Conservation (phyloP, 371 early-diverging fungal genomes). For the Mortierella sp. region DNA sequence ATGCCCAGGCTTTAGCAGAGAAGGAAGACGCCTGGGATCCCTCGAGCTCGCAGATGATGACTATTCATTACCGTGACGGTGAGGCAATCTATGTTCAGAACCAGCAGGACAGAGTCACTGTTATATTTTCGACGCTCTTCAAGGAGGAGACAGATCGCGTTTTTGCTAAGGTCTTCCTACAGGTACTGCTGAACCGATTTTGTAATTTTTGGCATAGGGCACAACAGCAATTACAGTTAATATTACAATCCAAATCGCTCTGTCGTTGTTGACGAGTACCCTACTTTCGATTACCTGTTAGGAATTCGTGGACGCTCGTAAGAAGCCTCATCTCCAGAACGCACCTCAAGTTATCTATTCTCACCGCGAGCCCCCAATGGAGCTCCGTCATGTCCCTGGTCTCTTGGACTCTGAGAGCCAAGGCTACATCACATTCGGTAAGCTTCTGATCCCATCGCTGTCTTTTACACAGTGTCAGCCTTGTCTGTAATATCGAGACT, state of each 20-base stretch:
- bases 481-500: neutral
- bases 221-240: too few species aligned
- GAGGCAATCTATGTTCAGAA: constrained; percentile 95
- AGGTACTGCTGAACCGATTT: constrained; percentile 66
- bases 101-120: constrained; percentile 93
- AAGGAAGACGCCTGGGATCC: constrained; percentile 70
- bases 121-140: constrained; percentile 95
- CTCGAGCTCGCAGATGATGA: constrained; percentile 80
- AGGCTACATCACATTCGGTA: constrained; percentile 97
- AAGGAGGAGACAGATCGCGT: constrained; percentile 97
- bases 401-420: constrained; percentile 79
- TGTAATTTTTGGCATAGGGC: too few species aligned
- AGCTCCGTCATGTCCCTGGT: constrained; percentile 84
- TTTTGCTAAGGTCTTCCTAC: constrained; percentile 96
- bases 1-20: constrained; percentile 81
- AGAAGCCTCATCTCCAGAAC: constrained; percentile 89
- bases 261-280: too few species aligned
- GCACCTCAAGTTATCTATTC: constrained; percentile 97
- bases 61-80: constrained; percentile 91
- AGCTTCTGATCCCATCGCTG: constrained; percentile 1
- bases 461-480: neutral
- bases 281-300: constrained; percentile 28
- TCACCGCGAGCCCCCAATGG: constrained; percentile 93
- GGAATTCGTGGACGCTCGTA: constrained; percentile 98
- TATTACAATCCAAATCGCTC: too few species aligned